Percentiles rank a stretch among this genome's conserved stretches.
These are phyloP conservation scores for Oryza brachyantha DNA, from an alignment of 176 grass and related monocot species.

Conservation along the genomic window DNA sequence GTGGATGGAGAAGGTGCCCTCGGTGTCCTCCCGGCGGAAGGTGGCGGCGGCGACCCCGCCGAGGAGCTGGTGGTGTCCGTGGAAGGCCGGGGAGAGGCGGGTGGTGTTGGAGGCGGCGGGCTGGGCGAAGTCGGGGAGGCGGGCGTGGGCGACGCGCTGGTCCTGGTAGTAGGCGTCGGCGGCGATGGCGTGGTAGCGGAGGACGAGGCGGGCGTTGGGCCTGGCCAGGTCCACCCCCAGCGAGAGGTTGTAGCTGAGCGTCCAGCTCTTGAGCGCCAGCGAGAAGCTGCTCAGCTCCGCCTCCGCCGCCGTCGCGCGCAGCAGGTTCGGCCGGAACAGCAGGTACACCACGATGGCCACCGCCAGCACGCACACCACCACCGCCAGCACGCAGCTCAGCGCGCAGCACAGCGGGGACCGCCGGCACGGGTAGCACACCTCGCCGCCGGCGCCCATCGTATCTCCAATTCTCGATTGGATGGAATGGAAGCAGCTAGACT, in stretches of 20 bases:
- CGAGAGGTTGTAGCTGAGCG: slow-evolving; percentile 45
- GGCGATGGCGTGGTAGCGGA: slow-evolving; percentile 27
- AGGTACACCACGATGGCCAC: slow-evolving; percentile 27
- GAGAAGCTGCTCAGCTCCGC: slow-evolving; percentile 29
- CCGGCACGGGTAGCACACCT: not conserved
- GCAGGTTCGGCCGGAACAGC: slow-evolving; percentile 39
- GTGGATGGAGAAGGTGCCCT: slow-evolving; percentile 21
- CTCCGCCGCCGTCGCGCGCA: slow-evolving; percentile 12
- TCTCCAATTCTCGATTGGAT: no score
- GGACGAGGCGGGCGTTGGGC: slow-evolving; percentile 31
- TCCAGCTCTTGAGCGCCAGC: slow-evolving; percentile 16
- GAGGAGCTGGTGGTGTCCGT: slow-evolving; percentile 17
- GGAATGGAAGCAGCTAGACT: no score
- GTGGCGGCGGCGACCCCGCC: slow-evolving; percentile 21
- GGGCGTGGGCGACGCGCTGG: slow-evolving; percentile 18
- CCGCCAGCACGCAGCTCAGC: slow-evolving; percentile 14
- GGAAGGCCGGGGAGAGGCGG: not conserved
- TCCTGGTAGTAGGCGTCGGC: slow-evolving; percentile 32
- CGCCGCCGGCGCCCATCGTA: no score
- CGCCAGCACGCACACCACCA: slow-evolving; percentile 9
- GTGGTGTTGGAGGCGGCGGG: not conserved
- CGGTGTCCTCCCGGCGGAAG: slow-evolving; percentile 34
- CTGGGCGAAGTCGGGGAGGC: slow-evolving; percentile 29
- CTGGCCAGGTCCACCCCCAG: not conserved
- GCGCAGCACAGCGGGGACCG: slow-evolving; percentile 37